Evolutionary conservation across 495 filamentous ascomycete genomes (phyloP).

Genomic region (Penicillium maclennaniae): DNA sequence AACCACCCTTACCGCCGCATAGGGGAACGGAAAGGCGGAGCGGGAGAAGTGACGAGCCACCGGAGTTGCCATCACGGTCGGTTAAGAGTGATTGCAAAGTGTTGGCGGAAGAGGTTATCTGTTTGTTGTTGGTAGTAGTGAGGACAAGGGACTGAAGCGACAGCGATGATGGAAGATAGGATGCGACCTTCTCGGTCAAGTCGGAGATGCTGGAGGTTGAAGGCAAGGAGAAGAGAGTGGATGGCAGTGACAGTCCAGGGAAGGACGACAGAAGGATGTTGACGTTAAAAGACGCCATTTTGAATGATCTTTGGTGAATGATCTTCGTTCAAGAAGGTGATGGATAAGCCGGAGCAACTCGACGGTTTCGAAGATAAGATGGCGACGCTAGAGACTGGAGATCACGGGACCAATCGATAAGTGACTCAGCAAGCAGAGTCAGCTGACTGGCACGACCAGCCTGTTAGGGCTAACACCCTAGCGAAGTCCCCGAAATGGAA

Average conservation of each 20-base stretch:
- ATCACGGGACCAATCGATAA: conserved; percentile 2
- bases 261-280: conserved; percentile 84
- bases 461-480: conserved; percentile 40
- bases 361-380: conserved; percentile 4
- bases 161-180: conserved; percentile 56
- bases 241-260: conserved; percentile 72
- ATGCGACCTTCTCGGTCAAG: conserved; percentile 58
- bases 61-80: conserved; percentile 20
- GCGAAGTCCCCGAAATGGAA: conserved; percentile 26
- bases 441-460: conserved; percentile 14
- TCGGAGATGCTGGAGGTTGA: conserved; percentile 60
- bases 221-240: conserved; percentile 70
- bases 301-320: neutral
- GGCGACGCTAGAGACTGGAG: neutral
- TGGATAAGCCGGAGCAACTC: neutral
- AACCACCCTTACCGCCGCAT: conserved; percentile 92
- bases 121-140: conserved; percentile 76
- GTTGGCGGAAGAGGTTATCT: conserved; percentile 46
- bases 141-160: conserved; percentile 58
- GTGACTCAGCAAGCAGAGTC: conserved; percentile 2
- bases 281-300: conserved; percentile 49
- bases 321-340: neutral
- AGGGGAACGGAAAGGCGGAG: conserved; percentile 73
- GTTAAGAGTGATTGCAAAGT: conserved; percentile 28
- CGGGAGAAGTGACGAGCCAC: conserved; percentile 67